These are phyloP conservation scores for Datisca glomerata DNA, from an alignment of 306 rosid genomes.

Conservation along the genomic window DNA sequence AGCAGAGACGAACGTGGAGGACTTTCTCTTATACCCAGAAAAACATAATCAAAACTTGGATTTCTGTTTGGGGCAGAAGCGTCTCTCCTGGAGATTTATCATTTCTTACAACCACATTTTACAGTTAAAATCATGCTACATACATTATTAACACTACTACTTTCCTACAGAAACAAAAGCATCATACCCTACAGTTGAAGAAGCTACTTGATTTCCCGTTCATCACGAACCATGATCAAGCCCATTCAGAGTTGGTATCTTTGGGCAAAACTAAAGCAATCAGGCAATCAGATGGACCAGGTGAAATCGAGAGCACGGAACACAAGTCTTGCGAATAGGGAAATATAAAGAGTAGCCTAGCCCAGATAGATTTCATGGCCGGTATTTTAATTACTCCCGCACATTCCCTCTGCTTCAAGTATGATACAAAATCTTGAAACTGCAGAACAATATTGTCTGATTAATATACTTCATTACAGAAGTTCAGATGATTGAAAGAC, in stretches of 20 bases:
- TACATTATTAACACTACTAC: too few species aligned
- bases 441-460: conserved; percentile 20
- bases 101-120: too few species aligned
- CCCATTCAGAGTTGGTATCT: conserved; percentile 89
- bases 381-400: conserved; percentile 93
- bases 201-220: too few species aligned
- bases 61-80: too few species aligned
- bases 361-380: conserved; percentile 69
- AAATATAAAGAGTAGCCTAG: conserved; percentile 82
- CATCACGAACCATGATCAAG: conserved; percentile 18
- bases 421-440: conserved; percentile 89
- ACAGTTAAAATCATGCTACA: too few species aligned
- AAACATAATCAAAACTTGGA: too few species aligned
- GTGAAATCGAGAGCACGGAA: conserved; percentile 65
- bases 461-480: background rate
- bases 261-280: conserved; percentile 83
- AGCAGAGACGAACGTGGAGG: too few species aligned
- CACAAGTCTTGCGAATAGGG: conserved; percentile 72
- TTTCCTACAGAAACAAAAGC: too few species aligned
- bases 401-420: conserved; percentile 94
- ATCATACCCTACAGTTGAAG: too few species aligned
- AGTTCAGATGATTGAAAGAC: conserved; percentile 3
- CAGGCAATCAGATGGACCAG: conserved; percentile 59
- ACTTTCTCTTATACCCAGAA: too few species aligned
- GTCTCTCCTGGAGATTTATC: too few species aligned